Conservation (phyloP, 495 filamentous ascomycete genomes). For the Symbiotaphrina buchneri region DNA sequence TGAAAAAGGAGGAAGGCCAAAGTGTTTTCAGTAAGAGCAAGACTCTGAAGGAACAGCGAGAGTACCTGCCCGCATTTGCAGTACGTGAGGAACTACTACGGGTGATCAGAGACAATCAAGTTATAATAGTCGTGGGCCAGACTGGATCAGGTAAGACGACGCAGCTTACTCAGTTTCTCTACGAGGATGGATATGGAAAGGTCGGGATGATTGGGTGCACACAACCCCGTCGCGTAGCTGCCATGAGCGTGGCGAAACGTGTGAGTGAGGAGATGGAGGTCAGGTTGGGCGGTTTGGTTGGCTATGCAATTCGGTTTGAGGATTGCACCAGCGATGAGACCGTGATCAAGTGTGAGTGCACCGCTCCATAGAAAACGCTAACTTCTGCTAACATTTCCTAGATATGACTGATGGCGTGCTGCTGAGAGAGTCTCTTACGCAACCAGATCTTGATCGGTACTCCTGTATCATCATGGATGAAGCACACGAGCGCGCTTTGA, state of each 20-base stretch:
- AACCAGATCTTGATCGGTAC: slow-evolving; percentile 85
- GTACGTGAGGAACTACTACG: slow-evolving; percentile 88
- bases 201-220: slow-evolving; percentile 85
- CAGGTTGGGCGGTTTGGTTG: slow-evolving; percentile 69
- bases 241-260: slow-evolving; percentile 97
- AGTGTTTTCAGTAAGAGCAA: slow-evolving; percentile 89
- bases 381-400: slow-evolving; percentile 5
- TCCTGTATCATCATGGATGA: slow-evolving; percentile 99
- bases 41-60: slow-evolving; percentile 71
- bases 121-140: slow-evolving; percentile 89
- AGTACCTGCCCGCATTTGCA: slow-evolving; percentile 90
- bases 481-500: slow-evolving; percentile 89
- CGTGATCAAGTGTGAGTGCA: slow-evolving; percentile 56
- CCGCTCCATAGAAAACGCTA: background rate
- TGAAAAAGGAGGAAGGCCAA: slow-evolving; percentile 76
- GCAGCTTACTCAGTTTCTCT: slow-evolving; percentile 84
- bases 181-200: slow-evolving; percentile 82
- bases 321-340: slow-evolving; percentile 93
- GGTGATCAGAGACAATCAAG: slow-evolving; percentile 92
- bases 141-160: slow-evolving; percentile 95
- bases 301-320: slow-evolving; percentile 97
- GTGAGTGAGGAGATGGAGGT: slow-evolving; percentile 99
- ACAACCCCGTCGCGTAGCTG: slow-evolving; percentile 83
- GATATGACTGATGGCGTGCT: slow-evolving; percentile 98
- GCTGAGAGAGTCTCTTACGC: slow-evolving; percentile 76